A percentile compares a stretch with the other conserved stretches of the same genome.
Conservation (phyloP, 805 yeast genomes). For the Hanseniaspora mollemarum region DNA sequence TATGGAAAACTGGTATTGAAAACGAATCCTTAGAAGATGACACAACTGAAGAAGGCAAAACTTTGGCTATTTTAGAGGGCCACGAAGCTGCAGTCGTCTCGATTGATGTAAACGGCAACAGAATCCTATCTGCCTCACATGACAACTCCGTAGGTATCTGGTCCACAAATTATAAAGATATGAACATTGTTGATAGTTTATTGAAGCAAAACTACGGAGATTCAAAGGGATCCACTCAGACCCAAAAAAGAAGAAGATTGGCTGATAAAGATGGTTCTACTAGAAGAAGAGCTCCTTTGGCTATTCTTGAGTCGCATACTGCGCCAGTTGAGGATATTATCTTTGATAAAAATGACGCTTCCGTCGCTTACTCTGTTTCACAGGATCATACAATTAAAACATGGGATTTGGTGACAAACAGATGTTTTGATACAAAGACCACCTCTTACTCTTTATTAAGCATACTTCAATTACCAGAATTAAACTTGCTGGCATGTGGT, state of each 20-base stretch:
- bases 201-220: constrained; percentile 31
- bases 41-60: constrained; percentile 53
- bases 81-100: constrained; percentile 81
- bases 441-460: constrained; percentile 80
- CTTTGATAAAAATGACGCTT: constrained; percentile 58
- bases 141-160: constrained; percentile 75
- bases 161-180: constrained; percentile 78
- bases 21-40: constrained; percentile 34
- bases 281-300: constrained; percentile 70
- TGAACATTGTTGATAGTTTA: constrained; percentile 47
- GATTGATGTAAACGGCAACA: constrained; percentile 48
- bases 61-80: constrained; percentile 77
- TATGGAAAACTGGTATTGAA: constrained; percentile 63
- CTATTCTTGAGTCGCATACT: constrained; percentile 66
- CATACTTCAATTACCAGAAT: constrained; percentile 51
- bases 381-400: constrained; percentile 93
- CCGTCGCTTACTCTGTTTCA: constrained; percentile 87
- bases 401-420: constrained; percentile 85
- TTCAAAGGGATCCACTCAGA: constrained; percentile 53
- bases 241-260: constrained; percentile 77
- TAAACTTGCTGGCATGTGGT: constrained; percentile 77
- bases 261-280: constrained; percentile 66
- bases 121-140: constrained; percentile 73
- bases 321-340: constrained; percentile 80
- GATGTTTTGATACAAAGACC: constrained; percentile 75